Evolutionary conservation across 768 basidiomycete genomes (phyloP).

Genomic region (Leucogyrophana mollusca): DNA sequence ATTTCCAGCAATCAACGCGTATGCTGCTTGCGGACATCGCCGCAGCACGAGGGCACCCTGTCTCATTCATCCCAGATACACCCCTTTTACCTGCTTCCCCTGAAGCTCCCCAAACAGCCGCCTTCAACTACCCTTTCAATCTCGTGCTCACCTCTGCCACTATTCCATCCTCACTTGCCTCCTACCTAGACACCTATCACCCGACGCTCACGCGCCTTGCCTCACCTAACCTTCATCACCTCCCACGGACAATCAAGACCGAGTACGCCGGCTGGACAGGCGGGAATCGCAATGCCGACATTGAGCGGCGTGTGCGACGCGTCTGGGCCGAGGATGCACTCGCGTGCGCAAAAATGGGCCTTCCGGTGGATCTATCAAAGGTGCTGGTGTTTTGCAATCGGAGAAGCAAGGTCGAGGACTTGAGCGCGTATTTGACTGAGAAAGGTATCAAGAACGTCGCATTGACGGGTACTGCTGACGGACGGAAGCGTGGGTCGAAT

Average conservation of each 20-base stretch:
- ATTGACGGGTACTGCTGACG: conserved; percentile 61
- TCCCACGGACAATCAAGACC: conserved; percentile 67
- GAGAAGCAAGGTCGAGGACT: conserved; percentile 60
- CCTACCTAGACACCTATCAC: conserved; percentile 62
- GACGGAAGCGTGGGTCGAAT: conserved; percentile 67
- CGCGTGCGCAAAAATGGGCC: conserved; percentile 22
- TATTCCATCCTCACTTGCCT: conserved; percentile 72
- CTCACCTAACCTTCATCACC: conserved; percentile 76
- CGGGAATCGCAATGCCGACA: conserved; percentile 78
- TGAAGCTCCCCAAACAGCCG: conserved; percentile 7
- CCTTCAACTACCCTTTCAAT: conserved; percentile 70
- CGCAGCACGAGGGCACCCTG: conserved; percentile 49
- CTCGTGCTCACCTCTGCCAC: conserved; percentile 84
- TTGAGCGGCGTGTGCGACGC: conserved; percentile 67
- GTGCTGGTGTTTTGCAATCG: conserved; percentile 85
- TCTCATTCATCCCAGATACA: conserved; percentile 12
- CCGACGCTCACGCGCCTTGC: conserved; percentile 69
- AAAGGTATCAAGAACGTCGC: conserved; percentile 63
- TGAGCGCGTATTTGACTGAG: conserved; percentile 56
- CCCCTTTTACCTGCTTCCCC: conserved; percentile 14
- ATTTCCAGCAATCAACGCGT: conserved; percentile 76
- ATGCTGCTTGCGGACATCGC: conserved; percentile 70
- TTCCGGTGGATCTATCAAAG: conserved; percentile 49
- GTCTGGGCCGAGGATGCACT: conserved; percentile 73
- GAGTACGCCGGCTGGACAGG: conserved; percentile 78